Evolutionary conservation across 352 stramenopile species (phyloP).

Genomic region (Phytopythium mirpurense): DNA sequence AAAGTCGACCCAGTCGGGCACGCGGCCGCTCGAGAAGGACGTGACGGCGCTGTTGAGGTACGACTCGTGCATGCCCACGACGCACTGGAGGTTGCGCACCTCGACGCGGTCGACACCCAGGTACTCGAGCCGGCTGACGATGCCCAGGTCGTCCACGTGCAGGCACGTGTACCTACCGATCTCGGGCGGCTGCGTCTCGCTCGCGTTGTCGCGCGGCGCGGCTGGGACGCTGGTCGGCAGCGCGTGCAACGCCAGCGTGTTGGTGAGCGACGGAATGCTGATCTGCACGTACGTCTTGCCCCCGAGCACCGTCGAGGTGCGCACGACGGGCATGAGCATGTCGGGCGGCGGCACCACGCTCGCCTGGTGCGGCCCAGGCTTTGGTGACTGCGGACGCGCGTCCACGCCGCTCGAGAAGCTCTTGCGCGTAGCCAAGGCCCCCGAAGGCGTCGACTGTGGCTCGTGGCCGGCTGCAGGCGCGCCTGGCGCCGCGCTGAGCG

Average conservation of each 20-base stretch:
- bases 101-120: conserved; percentile 49
- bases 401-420: conserved; percentile 1
- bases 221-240: conserved; percentile 38
- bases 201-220: conserved; percentile 9
- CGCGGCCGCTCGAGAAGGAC: conserved; percentile 61
- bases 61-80: conserved; percentile 81
- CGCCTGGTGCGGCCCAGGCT: conserved; percentile 9
- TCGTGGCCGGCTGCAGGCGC: background rate
- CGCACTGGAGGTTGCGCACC: conserved; percentile 56
- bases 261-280: conserved; percentile 61
- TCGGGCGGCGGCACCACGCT: conserved; percentile 48
- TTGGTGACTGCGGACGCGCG: conserved; percentile 8
- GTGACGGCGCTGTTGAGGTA: conserved; percentile 81
- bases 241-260: conserved; percentile 56
- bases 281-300: conserved; percentile 70
- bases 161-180: conserved; percentile 52
- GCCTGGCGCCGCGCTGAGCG: conserved; percentile 10
- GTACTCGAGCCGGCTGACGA: conserved; percentile 72
- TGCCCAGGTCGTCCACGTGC: conserved; percentile 70
- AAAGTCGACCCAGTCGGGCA: conserved; percentile 83
- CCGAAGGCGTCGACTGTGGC: background rate
- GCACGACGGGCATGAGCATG: conserved; percentile 67
- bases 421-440: background rate
- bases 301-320: conserved; percentile 30
- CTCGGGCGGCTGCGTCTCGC: conserved; percentile 4